Evolutionary conservation across 441 rosid genomes (phyloP).

Genomic region (Brassica hybrid): DNA sequence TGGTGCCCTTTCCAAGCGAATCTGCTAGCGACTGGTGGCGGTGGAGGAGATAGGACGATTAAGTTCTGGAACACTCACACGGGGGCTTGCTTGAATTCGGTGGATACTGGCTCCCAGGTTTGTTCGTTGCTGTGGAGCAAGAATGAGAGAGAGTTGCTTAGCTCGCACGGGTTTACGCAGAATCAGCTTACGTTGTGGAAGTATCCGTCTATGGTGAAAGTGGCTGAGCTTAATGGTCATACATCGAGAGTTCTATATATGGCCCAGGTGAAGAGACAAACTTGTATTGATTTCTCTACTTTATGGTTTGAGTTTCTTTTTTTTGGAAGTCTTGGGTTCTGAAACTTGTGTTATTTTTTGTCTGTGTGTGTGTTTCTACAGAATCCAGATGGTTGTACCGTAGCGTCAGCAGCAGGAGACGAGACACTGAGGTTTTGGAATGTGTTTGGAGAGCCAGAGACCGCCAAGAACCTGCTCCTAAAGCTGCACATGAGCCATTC

Average conservation of each 20-base stretch:
- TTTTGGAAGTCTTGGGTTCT: conserved; percentile 12
- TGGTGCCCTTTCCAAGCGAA: conserved; percentile 57
- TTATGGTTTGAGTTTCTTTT: background rate
- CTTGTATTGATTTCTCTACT: background rate
- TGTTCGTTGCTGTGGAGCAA: conserved; percentile 46
- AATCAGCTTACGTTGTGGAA: conserved; percentile 41
- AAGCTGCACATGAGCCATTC: conserved; percentile 54
- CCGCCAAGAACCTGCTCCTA: conserved; percentile 49
- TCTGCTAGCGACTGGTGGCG: conserved; percentile 62
- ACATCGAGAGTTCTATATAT: conserved; percentile 27
- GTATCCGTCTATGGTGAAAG: conserved; percentile 40
- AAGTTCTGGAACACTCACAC: conserved; percentile 48
- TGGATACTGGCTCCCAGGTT: conserved; percentile 47
- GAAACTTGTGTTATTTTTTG: conserved; percentile 7
- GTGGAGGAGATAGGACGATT: conserved; percentile 45
- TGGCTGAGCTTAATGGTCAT: conserved; percentile 35
- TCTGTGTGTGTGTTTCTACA: conserved; percentile 26
- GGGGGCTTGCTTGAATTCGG: conserved; percentile 57
- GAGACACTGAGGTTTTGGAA: conserved; percentile 70
- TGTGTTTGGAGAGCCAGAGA: conserved; percentile 64
- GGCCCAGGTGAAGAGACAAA: conserved; percentile 30
- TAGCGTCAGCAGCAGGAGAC: conserved; percentile 68
- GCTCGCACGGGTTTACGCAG: conserved; percentile 43
- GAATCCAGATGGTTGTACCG: conserved; percentile 78
- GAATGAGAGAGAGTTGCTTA: conserved; percentile 47